Conservation (phyloP, 495 filamentous ascomycete genomes). For the Jackrogersella minutella region DNA sequence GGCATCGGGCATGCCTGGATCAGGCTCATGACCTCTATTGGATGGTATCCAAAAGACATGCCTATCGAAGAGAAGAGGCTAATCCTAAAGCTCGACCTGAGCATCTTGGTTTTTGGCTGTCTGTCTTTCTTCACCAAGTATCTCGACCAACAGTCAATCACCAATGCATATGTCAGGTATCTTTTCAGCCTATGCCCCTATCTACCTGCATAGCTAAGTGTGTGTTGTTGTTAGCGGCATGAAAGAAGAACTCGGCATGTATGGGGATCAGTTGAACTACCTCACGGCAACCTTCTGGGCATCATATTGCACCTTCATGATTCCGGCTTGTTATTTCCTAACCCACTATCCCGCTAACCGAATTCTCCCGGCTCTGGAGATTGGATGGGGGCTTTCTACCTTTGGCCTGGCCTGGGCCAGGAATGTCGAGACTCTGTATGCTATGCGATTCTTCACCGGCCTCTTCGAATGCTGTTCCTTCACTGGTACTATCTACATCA, state of each 20-base stretch:
- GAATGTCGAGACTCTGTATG: conserved; percentile 42
- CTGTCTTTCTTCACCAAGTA: conserved; percentile 51
- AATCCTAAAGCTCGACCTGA: conserved; percentile 46
- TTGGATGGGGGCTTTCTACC: conserved; percentile 48
- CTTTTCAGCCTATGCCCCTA: conserved; percentile 9
- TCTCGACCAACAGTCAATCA: conserved; percentile 48
- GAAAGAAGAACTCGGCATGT: conserved; percentile 44
- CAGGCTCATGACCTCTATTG: conserved; percentile 37
- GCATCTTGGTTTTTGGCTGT: conserved; percentile 48
- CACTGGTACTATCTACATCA: conserved; percentile 38
- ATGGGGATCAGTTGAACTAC: conserved; percentile 47
- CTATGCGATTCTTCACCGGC: conserved; percentile 56
- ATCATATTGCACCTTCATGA: conserved; percentile 50
- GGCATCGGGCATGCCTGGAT: conserved; percentile 31
- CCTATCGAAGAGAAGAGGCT: conserved; percentile 41
- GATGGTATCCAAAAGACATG: conserved; percentile 47
- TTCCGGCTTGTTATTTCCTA: conserved; percentile 53
- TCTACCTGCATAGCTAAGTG: not conserved
- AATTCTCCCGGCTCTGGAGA: conserved; percentile 44
- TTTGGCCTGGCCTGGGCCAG: conserved; percentile 40
- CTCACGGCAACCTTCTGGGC: conserved; percentile 50
- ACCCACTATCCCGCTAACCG: conserved; percentile 44
- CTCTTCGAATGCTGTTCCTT: conserved; percentile 56
- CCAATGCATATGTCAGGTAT: conserved; percentile 50
- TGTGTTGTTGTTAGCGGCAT: conserved; percentile 32